A percentile compares a stretch with the other conserved stretches of the same genome.
Conservation (phyloP, 1,284 basidiomycete species). For the Peniophora sp. region DNA sequence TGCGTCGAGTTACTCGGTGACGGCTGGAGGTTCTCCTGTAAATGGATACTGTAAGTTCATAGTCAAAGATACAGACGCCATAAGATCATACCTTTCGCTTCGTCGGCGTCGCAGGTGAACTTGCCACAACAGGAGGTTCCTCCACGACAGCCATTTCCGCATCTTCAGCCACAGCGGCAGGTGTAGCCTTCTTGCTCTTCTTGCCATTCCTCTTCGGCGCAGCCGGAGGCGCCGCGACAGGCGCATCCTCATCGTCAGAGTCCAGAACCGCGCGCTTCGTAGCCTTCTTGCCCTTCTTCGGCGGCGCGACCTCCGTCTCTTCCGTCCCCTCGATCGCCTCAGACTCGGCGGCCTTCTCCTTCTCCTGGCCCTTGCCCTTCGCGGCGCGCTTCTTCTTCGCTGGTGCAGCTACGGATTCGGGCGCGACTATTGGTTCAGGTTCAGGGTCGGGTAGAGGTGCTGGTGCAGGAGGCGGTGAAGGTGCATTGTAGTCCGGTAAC, state of each 20-base stretch:
- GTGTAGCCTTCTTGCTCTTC: background rate
- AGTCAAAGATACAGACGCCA: background rate
- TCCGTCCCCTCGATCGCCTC: conserved; percentile 4
- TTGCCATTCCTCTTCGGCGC: background rate
- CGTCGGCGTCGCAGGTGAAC: too few species aligned
- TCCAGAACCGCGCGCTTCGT: background rate
- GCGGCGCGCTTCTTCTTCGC: too few species aligned
- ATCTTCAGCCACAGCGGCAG: too few species aligned
- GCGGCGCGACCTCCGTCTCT: background rate
- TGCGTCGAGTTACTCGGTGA: background rate
- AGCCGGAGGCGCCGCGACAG: background rate
- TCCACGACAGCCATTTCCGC: too few species aligned
- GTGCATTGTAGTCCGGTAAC: too few species aligned
- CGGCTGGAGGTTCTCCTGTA: conserved; percentile 5
- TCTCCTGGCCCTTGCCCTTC: background rate
- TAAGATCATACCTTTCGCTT: background rate
- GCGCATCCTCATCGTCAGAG: conserved; percentile 4
- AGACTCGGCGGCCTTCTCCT: background rate
- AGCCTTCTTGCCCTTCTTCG: conserved; percentile 1
- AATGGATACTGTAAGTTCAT: background rate
- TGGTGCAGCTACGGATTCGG: too few species aligned
- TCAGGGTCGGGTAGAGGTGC: conserved; percentile 3
- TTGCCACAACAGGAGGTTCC: too few species aligned
- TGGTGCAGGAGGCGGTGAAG: background rate
- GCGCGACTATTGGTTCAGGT: background rate